Conservation (phyloP, 768 basidiomycete species). For the Naganishia randhawae region DNA sequence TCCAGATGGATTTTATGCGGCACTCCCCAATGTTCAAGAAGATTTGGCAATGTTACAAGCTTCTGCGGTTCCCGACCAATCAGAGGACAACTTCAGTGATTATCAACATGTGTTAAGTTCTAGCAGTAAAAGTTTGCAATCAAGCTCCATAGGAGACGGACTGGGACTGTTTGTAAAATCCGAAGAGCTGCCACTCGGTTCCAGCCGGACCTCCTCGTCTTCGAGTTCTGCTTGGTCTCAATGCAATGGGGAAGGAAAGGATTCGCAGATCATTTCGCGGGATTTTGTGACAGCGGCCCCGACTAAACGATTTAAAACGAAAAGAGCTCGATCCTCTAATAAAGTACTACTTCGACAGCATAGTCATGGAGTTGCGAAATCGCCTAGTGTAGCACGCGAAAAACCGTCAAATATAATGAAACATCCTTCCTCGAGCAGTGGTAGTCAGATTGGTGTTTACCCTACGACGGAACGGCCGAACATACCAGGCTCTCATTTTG, state of each 20-base stretch:
- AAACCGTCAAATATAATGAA: background rate
- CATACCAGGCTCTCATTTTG: background rate
- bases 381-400: background rate
- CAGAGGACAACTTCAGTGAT: background rate
- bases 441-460: no score
- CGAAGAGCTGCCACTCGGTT: background rate
- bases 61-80: slow-evolving; percentile 16
- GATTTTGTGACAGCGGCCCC: background rate
- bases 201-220: background rate
- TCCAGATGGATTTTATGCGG: slow-evolving; percentile 21
- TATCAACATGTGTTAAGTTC: background rate
- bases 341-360: background rate
- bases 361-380: background rate
- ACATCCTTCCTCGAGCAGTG: no score
- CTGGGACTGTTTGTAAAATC: background rate
- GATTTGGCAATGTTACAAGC: slow-evolving; percentile 28
- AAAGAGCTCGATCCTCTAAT: background rate
- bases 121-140: background rate
- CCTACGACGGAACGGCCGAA: background rate
- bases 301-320: slow-evolving; percentile 4
- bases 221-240: background rate
- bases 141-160: background rate
- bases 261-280: background rate
- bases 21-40: slow-evolving; percentile 21
- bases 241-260: background rate